phyloP scores from a whole-genome alignment of 2,329 filamentous ascomycete species.

The Aspergillus ustus region DNA sequence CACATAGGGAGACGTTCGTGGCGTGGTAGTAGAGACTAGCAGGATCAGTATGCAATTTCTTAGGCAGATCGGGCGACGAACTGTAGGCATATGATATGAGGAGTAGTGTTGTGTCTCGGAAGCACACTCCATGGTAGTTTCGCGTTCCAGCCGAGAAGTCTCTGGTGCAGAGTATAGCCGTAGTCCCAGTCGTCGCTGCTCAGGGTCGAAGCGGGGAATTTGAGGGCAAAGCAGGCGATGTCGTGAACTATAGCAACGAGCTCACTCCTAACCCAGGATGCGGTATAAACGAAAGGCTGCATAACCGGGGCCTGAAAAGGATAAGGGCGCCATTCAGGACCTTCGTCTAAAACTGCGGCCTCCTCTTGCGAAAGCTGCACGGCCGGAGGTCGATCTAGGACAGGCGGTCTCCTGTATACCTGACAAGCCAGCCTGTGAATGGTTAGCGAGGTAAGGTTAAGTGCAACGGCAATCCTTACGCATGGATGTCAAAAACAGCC shows the following conservation, averaged over 20 bases:
- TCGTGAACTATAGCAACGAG: constrained; percentile 24
- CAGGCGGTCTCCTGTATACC: constrained; percentile 27
- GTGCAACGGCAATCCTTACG: constrained; percentile 14
- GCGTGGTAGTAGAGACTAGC: constrained; percentile 27
- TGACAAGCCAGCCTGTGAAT: constrained; percentile 26
- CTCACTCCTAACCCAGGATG: constrained; percentile 16
- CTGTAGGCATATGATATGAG: constrained; percentile 28
- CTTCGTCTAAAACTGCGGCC: constrained; percentile 22
- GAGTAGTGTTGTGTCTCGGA: constrained; percentile 23
- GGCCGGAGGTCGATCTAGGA: constrained; percentile 24
- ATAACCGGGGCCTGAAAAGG: constrained; percentile 19
- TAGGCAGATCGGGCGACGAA: constrained; percentile 1
- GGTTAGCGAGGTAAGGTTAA: constrained; percentile 4
- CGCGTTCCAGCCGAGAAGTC: constrained; percentile 19
- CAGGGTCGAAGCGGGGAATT: constrained; percentile 16
- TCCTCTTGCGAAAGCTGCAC: constrained; percentile 23
- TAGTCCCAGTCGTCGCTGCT: constrained; percentile 20
- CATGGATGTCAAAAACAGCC: constrained; percentile 30
- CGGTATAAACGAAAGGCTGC: constrained; percentile 21
- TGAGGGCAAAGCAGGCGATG: constrained; percentile 19
- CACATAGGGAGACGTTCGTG: constrained; percentile 24
- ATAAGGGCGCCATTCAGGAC: constrained; percentile 23
- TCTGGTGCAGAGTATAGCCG: constrained; percentile 16
- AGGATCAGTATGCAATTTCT: constrained; percentile 2
- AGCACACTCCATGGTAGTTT: constrained; percentile 18